Base-by-base conservation (phyloP, 1,139 yeast genomes). In the Blastobotrys buckinghamii region DNA sequence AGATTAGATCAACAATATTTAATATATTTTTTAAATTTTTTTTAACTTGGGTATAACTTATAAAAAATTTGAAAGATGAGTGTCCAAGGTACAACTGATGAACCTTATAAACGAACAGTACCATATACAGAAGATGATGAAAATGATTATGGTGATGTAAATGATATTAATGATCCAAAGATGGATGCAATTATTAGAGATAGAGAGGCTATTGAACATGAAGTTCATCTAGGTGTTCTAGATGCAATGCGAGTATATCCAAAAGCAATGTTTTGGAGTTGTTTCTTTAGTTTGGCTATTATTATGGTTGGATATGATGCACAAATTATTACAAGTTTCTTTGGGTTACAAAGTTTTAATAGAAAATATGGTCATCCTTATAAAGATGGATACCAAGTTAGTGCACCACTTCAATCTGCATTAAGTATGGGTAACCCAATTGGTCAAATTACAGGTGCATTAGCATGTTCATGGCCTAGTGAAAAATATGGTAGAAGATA, bases 221-320 rank as follows among this genome's bases (percentile, higher is more conserved):
- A 57, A 39, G 49, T 44, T 17, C 54, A 53, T 44, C 48, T 56
- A 33, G 55, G 57, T 1, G 56, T 57, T 6, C 15, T 51, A 38
- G 55, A 50, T 13, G 59, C 59, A 3, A 37, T 52, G 34, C 50
- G 44, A 32, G 51, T 51, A 37, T 69, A 66, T 51, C 71, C 70
- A 12, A 65, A 64, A 51, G 76, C 78, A n/a, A 69, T 69, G 37
- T 52, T 71, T 53, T 76, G 79, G 78, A 70, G 77, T 5, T 52
- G 72, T 43, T 58, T 74, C 42, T 63, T 75, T 53, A 67, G 75
- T 2, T 57, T 69, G 12, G 70, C 72, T 26, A 65, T 75, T 44
- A 59, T 75, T 49, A 74, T 74, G 78, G 76, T 70, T 51, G 80
- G 79, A 30, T 76, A 73, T 56, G 79, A 76, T 55, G 63, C 67